These are phyloP conservation scores for Luvunga scandens DNA, from an alignment of 345 rosid genomes.

Conservation along the genomic window DNA sequence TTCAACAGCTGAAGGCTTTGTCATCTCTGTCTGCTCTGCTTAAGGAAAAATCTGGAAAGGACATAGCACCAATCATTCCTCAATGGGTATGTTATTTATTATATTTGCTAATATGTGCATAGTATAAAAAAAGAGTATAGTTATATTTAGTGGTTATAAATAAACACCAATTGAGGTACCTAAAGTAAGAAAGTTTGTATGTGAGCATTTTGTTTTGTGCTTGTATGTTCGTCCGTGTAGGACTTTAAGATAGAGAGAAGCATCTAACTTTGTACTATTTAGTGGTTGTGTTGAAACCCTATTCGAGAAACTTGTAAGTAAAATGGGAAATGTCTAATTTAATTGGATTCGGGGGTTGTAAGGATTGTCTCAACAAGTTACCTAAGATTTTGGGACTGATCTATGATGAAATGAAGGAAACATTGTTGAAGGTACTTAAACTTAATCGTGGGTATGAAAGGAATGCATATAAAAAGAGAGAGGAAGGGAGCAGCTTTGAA, in stretches of 20 bases:
- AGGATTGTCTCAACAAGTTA: not conserved
- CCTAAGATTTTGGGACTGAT: not conserved
- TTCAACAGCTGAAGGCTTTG: conserved; percentile 84
- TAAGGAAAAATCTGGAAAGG: conserved; percentile 76
- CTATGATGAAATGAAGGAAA: not conserved
- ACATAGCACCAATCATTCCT: conserved; percentile 58
- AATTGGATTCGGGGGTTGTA: not conserved
- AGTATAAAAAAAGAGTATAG: too few species aligned
- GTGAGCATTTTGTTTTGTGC: not conserved
- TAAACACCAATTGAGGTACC: too few species aligned
- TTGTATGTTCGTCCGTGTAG: not conserved
- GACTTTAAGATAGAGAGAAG: not conserved
- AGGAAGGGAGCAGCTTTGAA: not conserved
- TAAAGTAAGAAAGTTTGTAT: too few species aligned
- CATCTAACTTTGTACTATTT: not conserved
- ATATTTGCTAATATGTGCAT: not conserved
- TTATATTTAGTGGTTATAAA: too few species aligned
- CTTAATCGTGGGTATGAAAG: not conserved
- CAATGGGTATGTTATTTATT: conserved; percentile 73
- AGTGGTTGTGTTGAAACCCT: not conserved
- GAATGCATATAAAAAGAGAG: not conserved
- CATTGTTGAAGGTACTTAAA: not conserved
- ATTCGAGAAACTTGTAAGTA: not conserved
- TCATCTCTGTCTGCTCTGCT: conserved; percentile 55
- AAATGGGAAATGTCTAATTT: not conserved